Base-by-base conservation (phyloP, 2,329 filamentous ascomycete genomes). In the Fusarium sp. region DNA sequence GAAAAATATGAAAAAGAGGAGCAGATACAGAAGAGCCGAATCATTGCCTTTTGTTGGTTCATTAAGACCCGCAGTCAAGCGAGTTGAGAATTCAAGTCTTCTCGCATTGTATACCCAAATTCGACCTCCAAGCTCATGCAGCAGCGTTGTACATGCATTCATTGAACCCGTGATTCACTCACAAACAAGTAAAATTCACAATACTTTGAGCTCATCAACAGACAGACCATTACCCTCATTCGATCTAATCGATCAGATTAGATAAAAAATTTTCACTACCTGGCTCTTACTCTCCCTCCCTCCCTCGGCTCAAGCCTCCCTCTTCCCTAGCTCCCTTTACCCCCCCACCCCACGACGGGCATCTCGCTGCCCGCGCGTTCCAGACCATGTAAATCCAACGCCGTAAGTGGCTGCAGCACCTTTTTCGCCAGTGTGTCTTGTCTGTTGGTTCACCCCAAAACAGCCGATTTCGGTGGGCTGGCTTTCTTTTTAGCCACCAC, bases 161-260 rank as follows among this genome's bases (percentile, higher is more conserved):
- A 31, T 54, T 54, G n/a, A 31, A 33, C 27, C 11, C 27, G 9
- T 54, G 27, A 31, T 54, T 9, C 29, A 33, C 27, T 14, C 6
- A 4, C 7, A 22, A 11, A 27, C 57, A 63, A 20, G 37, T 48
- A 35, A 31, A 41, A 37, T 60, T 41, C 27, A 33, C 11, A 35
- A 50, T 22, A 20, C 57, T 31, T 48, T 5, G 37, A 31, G 33
- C 37, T 22, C 20, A 16, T 59, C 8, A 3, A n/a, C 5, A 45
- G 41, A 22, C 31, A 35, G 37, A 50, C 39, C 29, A 61, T 50
- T 5, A 39, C 16, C 10, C 13, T 72, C 66, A 50, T 20, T 18
- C 33, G 72, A 75, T 73, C 73, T 75, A 71, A 75, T 75, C 73
- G 64, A 76, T 76, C 74, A 70, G 74, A 76, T 76, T 76, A 76